Base-by-base conservation (phyloP, 1,139 yeast genomes). In the Hansenula lynferdii region DNA sequence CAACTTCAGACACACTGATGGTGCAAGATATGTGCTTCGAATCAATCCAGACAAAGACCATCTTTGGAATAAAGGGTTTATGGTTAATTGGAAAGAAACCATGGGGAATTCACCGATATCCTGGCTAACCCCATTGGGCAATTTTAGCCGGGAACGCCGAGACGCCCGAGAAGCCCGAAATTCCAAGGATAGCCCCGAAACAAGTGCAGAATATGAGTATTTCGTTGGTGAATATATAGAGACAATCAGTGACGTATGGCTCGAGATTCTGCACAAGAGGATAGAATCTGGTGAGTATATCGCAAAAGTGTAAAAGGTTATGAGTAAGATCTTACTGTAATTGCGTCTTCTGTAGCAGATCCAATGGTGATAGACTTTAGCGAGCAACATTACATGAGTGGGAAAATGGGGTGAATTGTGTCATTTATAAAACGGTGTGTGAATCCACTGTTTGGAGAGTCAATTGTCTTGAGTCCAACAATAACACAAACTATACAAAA, bases 41-140 rank as follows among this genome's bases (percentile, higher is more conserved):
- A 31, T 60, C 18, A 48, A 47, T 16, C 42, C 47, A 2, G 44
- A 42, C 3, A 36, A 34, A 2, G 62, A 60, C 20, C 37, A 36
- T 15, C 51, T 59, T 3, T 62, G 50, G 43, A 40, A 58, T 32
- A 50, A 49, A 19, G 64, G 64, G 0, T 34, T 53, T 14, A 10
- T 11, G 5, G 18, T 26, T 1, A 61, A 62, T 36, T 43, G 52
- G 42, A 25, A 27, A 6, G 50, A 52, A 8, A 36, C 38, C 1
- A 42, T 53, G 49, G 58, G 59, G 1, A 1, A 34, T 1, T 39
- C 41, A 17, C 45, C 48, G 8, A 4, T 48, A 1, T 36, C 19
- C 11, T 51, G 54, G 51, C 4, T 45, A 7, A 12, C 45, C n/a
- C 56, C 48, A 12, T 38, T 39, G 49, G 50, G 48, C 23, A 16